Evolutionary conservation across 345 rosid genomes (phyloP), one percentile per base, ranked within the genome.

Genomic region (Cardamine occulta): DNA sequence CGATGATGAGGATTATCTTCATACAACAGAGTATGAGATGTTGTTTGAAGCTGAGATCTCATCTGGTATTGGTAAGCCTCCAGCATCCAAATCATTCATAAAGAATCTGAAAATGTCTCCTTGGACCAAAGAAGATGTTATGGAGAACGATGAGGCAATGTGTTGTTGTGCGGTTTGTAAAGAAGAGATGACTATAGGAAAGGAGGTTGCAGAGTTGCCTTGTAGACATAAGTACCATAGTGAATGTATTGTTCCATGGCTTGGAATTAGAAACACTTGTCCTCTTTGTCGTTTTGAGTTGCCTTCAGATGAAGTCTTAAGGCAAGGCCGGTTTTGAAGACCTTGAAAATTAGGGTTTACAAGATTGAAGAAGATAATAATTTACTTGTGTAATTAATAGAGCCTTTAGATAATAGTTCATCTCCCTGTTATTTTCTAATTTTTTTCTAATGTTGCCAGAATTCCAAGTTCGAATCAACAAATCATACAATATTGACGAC

Each of bases 151-250:
- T 51, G 76, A 77, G 60, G 74, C 80, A 31, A 82, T 86, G 2
- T 87, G 85, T 17, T 93, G 98, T 78, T 93, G 98, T 78, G 95
- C 96, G 1, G 93, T 94, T 56, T 94, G 98, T 40, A 94, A 90
- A 85, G 96, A 94, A 59, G 98, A 90, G 57, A 79, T 94, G 76
- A 75, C 31, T 67, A 80, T 86, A 34, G 96, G 93, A 6, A 85
- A 87, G 59, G 82, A 80, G 32, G 90, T 83, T 48, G 87, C 83
- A 65, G 90, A 87, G 82, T 80, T 94, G 81, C 98, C 97, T 8
- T 94, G 98, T 72, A 65, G 80, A 35, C 98, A 94, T 66, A 61
- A 81, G 68, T 94, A 94, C 75, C 98, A 94, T 74, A 81, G 90
- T 26, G 91, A 91, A 11, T 94, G 98, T 82, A 94, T 94, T 73